Base-by-base conservation (phyloP, 192 early-diverging fungal species). In the Glomus cerebriforme region DNA sequence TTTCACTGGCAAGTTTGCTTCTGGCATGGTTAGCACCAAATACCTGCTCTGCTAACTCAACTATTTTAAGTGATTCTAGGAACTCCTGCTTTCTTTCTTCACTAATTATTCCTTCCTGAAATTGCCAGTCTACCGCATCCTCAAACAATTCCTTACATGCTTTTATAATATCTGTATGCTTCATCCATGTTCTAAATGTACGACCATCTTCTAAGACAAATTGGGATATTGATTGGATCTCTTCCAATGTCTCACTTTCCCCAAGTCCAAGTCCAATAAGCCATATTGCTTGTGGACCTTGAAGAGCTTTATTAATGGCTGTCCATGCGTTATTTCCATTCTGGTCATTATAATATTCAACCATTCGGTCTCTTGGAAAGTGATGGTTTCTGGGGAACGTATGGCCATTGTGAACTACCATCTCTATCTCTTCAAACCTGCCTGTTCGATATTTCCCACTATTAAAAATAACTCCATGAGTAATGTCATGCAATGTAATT, bases 31-130 rank as follows among this genome's bases (percentile, higher is more conserved):
- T 75, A 17, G 35, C 58, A 0, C 58, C 73, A 75, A 75, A 75
- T 39, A 75, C 73, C 32, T 75, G 73, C n/a, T 75, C 73, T 35
- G 73, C 58, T 62, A 75, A 75, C 29, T 75, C 58, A 75, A 75
- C 73, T 75, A 75, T 37, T 62, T 75, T 75, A 3, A 75, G 58
- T 3, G 73, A 75, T 75, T 75, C 31, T 62, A 62, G 34, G n/a
- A 12, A 37, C 0, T 37, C 7, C 34, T 0, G 24, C 58, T 75
- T 75, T 62, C n/a, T 75, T 75, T 75, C 24, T 26, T 75, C 22
- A 24, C 17, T 74, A 74, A 74, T 74, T 59, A 74, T 60, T 29
- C 32, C 32, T 59, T 74, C 31, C 24, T 26, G 58, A 74, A 59
- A 59, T 74, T 74, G 59, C 22, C 27, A 74, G 32, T 74, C 54